phyloP scores from a whole-genome alignment of 768 basidiomycete genomes.

The Russula earlei region DNA sequence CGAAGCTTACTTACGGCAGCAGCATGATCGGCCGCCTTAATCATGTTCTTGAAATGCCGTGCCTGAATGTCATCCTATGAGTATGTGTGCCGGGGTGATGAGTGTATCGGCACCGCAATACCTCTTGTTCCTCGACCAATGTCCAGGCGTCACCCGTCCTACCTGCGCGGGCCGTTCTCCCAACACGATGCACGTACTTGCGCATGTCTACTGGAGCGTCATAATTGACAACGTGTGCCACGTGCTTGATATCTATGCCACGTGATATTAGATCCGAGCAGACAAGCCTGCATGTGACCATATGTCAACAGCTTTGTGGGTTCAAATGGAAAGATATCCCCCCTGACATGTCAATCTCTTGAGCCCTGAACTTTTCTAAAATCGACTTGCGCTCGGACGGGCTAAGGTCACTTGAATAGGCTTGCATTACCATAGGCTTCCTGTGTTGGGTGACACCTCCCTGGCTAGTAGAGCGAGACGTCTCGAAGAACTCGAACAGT shows the following conservation, averaged over 20 bases:
- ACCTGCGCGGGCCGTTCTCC: conserved; percentile 91
- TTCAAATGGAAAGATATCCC: conserved; percentile 23
- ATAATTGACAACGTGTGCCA: conserved; percentile 90
- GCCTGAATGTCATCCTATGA: conserved; percentile 6
- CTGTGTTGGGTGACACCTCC: conserved; percentile 18
- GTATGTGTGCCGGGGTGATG: background rate
- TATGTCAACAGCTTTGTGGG: background rate
- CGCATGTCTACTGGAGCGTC: conserved; percentile 96
- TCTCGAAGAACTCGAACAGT: conserved; percentile 75
- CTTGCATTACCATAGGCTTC: conserved; percentile 38
- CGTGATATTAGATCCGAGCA: conserved; percentile 95
- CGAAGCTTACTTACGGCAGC: conserved; percentile 2
- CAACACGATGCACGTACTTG: conserved; percentile 96
- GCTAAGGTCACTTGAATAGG: conserved; percentile 84
- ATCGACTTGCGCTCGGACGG: conserved; percentile 64
- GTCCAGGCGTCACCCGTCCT: conserved; percentile 86
- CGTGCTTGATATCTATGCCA: conserved; percentile 89
- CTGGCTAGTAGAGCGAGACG: conserved; percentile 27
- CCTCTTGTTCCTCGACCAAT: conserved; percentile 91
- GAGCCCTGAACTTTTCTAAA: conserved; percentile 70
- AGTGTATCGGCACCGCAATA: conserved; percentile 19
- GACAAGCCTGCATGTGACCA: conserved; percentile 50
- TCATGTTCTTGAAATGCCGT: conserved; percentile 19
- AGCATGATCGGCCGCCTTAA: conserved; percentile 11
- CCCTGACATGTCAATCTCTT: conserved; percentile 70